Base-by-base conservation (phyloP, 805 yeast genomes). In the Nakazawaea ernobii region DNA sequence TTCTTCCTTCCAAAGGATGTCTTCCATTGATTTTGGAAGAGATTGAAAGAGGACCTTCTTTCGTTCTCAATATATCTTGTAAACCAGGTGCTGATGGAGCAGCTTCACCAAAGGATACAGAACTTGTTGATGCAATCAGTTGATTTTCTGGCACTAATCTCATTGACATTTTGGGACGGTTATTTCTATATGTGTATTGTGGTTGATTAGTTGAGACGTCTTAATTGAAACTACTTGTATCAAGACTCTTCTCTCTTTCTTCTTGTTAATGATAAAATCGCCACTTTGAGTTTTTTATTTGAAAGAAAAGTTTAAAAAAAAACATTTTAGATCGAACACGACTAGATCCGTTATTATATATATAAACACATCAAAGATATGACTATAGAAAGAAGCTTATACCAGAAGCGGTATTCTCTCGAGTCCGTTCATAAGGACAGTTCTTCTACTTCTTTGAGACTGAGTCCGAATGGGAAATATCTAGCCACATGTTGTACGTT, bases 1-100 rank as follows among this genome's bases (percentile, higher is more conserved):
- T 65, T 55, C 96, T 79, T 4, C 75, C 56, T 59, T 94, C 95
- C 51, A 94, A 70, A 10, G 98, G 98, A 65, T 94, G 99, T 63
- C 85, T 80, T 57, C 80, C 78, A 60, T 84, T 85, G 55, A 85
- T 68, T 55, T 80, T 77, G 6, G 89, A 75, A 8, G 82, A 71
- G 46, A 80, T 65, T 35, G 73, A 73, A 38, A 73, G 60, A 9
- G 86, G 87, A 15, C 91, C 91, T 51, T 80, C 77, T 48, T 77
- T 79, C 2, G 78, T 70, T 62, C 86, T 78, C 44, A 86, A 69
- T 2, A 80, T 77, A 59, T 86, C 95, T 51, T 81, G 87, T 45
- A 86, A 66, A 2, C 80, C 83, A 28, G 86, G 86, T 0, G 86
- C 83, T 26, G 86, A 81, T 30, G 74, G 77, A 4, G 90, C 85